Percentiles rank a stretch among this genome's conserved stretches.
These are phyloP conservation scores for Scolecobasidium constrictum DNA, from an alignment of 2,329 filamentous ascomycete genomes.

Conservation along the genomic window DNA sequence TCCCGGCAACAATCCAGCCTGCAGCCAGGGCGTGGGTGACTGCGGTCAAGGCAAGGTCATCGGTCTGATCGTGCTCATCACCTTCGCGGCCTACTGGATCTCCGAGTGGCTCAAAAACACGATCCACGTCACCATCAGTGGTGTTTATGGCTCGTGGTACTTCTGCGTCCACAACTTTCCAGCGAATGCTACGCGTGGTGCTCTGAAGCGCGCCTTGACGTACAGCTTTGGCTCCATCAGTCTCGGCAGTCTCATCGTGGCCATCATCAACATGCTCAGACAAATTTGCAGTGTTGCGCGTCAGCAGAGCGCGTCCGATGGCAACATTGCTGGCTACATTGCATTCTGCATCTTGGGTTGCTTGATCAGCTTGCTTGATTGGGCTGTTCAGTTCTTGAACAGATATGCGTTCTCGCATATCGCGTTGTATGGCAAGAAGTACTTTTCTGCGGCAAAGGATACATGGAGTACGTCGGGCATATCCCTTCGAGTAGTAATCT, in stretches of 20 bases:
- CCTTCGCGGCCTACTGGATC: constrained; percentile 86
- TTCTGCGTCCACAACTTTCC: constrained; percentile 64
- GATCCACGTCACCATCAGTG: constrained; percentile 76
- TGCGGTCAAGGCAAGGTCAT: constrained; percentile 72
- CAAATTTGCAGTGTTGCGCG: constrained; percentile 74
- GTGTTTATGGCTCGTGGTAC: constrained; percentile 90
- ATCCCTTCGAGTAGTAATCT: background rate
- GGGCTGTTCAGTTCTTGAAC: constrained; percentile 82
- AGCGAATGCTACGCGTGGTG: constrained; percentile 69
- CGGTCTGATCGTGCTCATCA: constrained; percentile 53
- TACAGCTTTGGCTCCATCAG: constrained; percentile 90
- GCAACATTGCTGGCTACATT: constrained; percentile 56
- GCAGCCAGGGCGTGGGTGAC: constrained; percentile 41
- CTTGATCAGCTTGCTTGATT: constrained; percentile 66
- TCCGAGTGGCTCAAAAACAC: constrained; percentile 91
- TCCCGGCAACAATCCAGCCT: constrained; percentile 50
- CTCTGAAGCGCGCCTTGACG: constrained; percentile 69
- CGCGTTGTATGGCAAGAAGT: constrained; percentile 81
- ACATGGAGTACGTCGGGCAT: constrained; percentile 55
- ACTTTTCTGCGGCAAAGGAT: constrained; percentile 76
- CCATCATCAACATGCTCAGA: constrained; percentile 74
- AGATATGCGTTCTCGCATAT: constrained; percentile 90
- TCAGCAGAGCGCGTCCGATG: constrained; percentile 50
- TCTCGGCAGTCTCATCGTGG: constrained; percentile 74
- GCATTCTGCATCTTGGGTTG: constrained; percentile 68